phyloP scores from a whole-genome alignment of 768 basidiomycete genomes.

The Ramaria sp. region DNA sequence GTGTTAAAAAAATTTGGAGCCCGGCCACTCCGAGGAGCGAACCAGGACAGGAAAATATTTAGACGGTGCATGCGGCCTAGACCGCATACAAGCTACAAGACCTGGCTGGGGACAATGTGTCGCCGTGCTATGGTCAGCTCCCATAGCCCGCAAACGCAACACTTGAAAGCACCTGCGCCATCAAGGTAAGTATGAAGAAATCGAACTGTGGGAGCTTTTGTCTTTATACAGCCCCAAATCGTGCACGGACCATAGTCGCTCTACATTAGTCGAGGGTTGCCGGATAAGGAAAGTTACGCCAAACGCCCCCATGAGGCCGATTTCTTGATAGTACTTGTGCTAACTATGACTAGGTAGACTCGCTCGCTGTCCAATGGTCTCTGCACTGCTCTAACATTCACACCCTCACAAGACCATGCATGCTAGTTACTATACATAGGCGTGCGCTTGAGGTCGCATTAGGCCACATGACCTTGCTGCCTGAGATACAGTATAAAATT shows the following conservation, averaged over 20 bases:
- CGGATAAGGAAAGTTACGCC: no score
- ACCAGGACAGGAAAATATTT: conserved; percentile 71
- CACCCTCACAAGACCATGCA: no score
- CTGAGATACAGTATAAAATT: no score
- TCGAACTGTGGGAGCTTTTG: background rate
- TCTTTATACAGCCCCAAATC: background rate
- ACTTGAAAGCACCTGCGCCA: conserved; percentile 25
- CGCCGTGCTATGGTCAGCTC: conserved; percentile 60
- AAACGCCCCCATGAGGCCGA: no score
- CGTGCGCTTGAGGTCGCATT: no score
- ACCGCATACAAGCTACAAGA: conserved; percentile 50
- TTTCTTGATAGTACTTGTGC: no score
- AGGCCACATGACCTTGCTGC: no score
- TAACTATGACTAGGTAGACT: no score
- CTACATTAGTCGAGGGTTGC: no score
- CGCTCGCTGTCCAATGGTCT: no score
- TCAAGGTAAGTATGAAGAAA: conserved; percentile 23
- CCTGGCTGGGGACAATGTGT: conserved; percentile 55
- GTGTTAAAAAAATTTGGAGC: conserved; percentile 28
- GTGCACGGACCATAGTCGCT: conserved; percentile 5
- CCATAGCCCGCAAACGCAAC: conserved; percentile 39
- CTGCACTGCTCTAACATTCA: no score
- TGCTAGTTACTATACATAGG: no score
- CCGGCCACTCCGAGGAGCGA: conserved; percentile 52
- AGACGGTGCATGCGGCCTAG: conserved; percentile 67